These are phyloP conservation scores for Fragaria vesca DNA, from an alignment of 306 rosid species.

Conservation along the genomic window DNA sequence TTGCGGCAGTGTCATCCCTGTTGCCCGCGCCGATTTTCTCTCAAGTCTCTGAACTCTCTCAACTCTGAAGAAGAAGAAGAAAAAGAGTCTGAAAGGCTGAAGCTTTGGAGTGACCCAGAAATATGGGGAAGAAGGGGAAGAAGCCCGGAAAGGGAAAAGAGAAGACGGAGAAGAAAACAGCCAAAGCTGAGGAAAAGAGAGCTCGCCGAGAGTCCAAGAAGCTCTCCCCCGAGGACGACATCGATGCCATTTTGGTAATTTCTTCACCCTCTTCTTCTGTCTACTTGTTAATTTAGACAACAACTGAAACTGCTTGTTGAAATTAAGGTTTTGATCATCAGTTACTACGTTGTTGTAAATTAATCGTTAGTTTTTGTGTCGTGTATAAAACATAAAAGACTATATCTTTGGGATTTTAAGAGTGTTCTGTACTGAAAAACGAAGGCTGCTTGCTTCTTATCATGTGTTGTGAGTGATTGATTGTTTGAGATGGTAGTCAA, in stretches of 20 bases:
- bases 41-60: neutral
- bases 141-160: slow-evolving; percentile 93
- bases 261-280: neutral
- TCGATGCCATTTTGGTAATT: slow-evolving; percentile 84
- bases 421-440: neutral
- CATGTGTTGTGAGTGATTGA: neutral
- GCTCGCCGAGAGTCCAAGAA: slow-evolving; percentile 87
- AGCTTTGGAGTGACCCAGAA: slow-evolving; percentile 6
- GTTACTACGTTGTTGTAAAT: neutral
- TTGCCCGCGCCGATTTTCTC: neutral
- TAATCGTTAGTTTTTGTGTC: too few relatives aligned
- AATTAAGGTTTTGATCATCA: neutral
- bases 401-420: neutral
- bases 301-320: neutral
- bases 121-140: slow-evolving; percentile 96
- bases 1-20: neutral
- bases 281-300: neutral
- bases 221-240: slow-evolving; percentile 95
- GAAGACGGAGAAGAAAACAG: slow-evolving; percentile 84
- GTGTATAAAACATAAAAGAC: neutral
- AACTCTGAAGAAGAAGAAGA: neutral
- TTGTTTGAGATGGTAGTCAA: neutral
- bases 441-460: neutral
- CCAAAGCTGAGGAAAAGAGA: slow-evolving; percentile 79
- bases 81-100: neutral